Evolutionary conservation across 805 yeast species (phyloP).

Genomic region (Ogataea populi-albae): DNA sequence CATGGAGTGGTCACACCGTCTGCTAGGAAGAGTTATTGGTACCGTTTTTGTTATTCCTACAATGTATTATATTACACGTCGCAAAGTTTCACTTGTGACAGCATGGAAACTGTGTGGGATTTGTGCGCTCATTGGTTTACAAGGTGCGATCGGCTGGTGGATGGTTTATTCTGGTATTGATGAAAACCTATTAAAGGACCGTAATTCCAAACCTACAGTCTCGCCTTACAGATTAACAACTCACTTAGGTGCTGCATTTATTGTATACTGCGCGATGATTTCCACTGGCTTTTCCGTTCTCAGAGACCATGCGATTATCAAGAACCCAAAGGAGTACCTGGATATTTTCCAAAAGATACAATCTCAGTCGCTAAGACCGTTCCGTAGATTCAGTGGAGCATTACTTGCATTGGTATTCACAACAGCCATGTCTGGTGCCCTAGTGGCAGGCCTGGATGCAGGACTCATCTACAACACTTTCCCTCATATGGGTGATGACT

Average conservation of each 20-base stretch:
- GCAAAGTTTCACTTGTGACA: slow-evolving; percentile 63
- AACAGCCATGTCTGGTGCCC: slow-evolving; percentile 96
- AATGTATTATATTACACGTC: slow-evolving; percentile 66
- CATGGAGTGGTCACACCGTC: slow-evolving; percentile 97
- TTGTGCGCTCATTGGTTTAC: slow-evolving; percentile 78
- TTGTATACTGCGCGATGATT: slow-evolving; percentile 82
- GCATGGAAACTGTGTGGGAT: slow-evolving; percentile 68
- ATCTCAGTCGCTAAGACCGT: slow-evolving; percentile 54
- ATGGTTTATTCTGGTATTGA: slow-evolving; percentile 97
- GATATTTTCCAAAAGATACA: slow-evolving; percentile 55
- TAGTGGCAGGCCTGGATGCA: slow-evolving; percentile 98
- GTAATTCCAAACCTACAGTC: slow-evolving; percentile 94
- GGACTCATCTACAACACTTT: slow-evolving; percentile 94
- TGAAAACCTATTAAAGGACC: slow-evolving; percentile 67
- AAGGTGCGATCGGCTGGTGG: slow-evolving; percentile 99
- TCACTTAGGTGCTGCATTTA: slow-evolving; percentile 89
- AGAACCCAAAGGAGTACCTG: slow-evolving; percentile 58
- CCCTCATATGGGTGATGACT: slow-evolving; percentile 92
- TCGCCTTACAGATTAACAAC: slow-evolving; percentile 93
- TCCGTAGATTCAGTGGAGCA: slow-evolving; percentile 54
- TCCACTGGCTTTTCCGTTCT: slow-evolving; percentile 86
- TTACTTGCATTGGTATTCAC: slow-evolving; percentile 69
- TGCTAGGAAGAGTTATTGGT: slow-evolving; percentile 91
- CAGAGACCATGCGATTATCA: slow-evolving; percentile 67
- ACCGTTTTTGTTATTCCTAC: slow-evolving; percentile 81